Percentiles rank a stretch among this genome's conserved stretches.
phyloP scores from a whole-genome alignment of 805 yeast genomes.

The Debaryomyces castellii region DNA sequence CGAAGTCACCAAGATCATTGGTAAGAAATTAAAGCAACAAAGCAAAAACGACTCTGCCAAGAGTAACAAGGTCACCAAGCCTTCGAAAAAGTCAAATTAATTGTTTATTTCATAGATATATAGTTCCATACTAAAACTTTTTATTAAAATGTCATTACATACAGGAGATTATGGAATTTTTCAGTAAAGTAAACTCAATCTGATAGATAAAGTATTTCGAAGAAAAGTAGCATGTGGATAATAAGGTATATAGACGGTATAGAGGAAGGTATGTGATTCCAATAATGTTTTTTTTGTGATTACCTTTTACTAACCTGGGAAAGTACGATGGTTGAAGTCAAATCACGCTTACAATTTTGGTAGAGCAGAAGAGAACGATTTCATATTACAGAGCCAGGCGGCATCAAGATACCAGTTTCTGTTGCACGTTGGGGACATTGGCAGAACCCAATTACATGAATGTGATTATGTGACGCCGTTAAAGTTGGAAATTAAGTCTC shows the following conservation, averaged over 20 bases:
- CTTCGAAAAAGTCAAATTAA: conserved; percentile 7
- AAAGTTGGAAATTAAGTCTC: conserved; percentile 22
- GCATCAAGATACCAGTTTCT: conserved; percentile 32
- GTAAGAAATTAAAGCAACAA: conserved; percentile 46
- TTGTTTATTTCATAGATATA: conserved; percentile 1
- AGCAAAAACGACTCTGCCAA: conserved; percentile 7
- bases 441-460: not conserved
- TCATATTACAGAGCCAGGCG: conserved; percentile 25
- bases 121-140: not conserved
- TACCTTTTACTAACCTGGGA: too few relatives aligned
- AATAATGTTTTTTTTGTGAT: too few relatives aligned
- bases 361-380: conserved; percentile 26
- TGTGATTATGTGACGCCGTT: conserved; percentile 15
- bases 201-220: not conserved
- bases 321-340: conserved; percentile 7
- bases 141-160: conserved; percentile 3
- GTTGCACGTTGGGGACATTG: conserved; percentile 13
- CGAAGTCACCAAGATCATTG: conserved; percentile 62
- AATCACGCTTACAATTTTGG: conserved; percentile 22
- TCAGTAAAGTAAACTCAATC: not conserved
- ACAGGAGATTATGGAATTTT: conserved; percentile 2
- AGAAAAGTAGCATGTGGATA: conserved; percentile 8
- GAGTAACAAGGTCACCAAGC: conserved; percentile 17
- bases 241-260: conserved; percentile 3
- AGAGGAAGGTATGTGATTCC: conserved; percentile 7